Base-by-base conservation (phyloP, 2,329 filamentous ascomycete genomes). In the Hirsutella thompsonii region DNA sequence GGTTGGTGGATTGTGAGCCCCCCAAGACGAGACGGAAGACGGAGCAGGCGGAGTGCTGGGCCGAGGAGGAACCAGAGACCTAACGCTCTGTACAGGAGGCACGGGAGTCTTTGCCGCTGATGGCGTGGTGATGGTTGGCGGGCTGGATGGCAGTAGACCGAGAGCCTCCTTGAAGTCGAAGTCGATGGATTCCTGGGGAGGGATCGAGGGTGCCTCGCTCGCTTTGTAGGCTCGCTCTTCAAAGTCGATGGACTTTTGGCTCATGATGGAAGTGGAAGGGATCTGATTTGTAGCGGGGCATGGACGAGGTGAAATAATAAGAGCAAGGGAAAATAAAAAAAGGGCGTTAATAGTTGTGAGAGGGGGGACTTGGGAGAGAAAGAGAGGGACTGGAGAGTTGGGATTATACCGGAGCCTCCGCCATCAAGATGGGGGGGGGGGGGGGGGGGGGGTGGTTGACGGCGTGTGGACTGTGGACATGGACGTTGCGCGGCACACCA, bases 81-180 rank as follows among this genome's bases (percentile, higher is more conserved):
- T 4, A 26, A 5, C 8, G 37, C 13, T n/a, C 18, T 21, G 10
- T 19, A 37, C 23, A 6, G 5, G 38, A 18, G 21, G 38, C 29
- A 11, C 29, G 6, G 6, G 23, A 21, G 11, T 26, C 38, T 36
- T 30, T 16, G 13, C n/a, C 9, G 19, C 21, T 16, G 23, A 14
- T n/a, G 9, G 20, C 20, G n/a, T 3, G 35, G 9, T 10, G 10
- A 37, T 18, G 4, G 23, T 26, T 6, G 30, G 26, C 13, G 43
- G 20, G 2, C 37, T 32, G 9, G 44, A 40, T 8, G 41, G 41
- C 26, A 26, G 36, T 16, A 43, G 36, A 3, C 38, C 44, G 20
- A 45, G 38, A 18, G 44, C 44, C 20, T 43, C 44, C 20, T 43
- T 42, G 4, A 45, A 28, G 38, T 45, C 41, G 9, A 43, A 32